A percentile compares a stretch with the other conserved stretches of the same genome.
phyloP scores from a whole-genome alignment of 2,329 filamentous ascomycete species.

The Aspergillus sp. region DNA sequence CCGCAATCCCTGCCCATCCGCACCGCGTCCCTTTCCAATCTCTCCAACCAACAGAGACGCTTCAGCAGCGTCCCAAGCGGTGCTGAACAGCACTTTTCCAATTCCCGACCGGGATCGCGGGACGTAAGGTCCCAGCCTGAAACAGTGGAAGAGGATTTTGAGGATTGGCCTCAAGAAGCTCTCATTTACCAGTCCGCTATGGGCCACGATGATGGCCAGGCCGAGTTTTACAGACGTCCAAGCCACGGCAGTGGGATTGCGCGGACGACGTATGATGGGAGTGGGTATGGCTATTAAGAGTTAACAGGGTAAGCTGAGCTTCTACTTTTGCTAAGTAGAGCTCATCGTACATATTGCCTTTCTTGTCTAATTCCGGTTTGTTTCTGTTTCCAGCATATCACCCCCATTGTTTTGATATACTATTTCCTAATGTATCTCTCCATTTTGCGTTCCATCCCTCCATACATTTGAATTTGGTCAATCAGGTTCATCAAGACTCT shows the following conservation, averaged over 20 bases:
- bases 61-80: constrained; percentile 13
- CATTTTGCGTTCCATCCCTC: neutral
- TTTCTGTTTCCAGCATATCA: neutral
- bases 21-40: constrained; percentile 19
- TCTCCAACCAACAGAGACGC: constrained; percentile 15
- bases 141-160: constrained; percentile 19
- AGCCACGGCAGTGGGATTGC: constrained; percentile 17
- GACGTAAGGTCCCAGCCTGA: constrained; percentile 11
- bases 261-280: constrained; percentile 23
- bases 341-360: neutral
- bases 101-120: constrained; percentile 7
- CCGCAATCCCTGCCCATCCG: constrained; percentile 6
- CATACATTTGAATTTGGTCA: neutral
- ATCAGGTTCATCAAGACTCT: neutral
- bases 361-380: neutral
- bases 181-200: constrained; percentile 32
- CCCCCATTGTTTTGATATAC: neutral
- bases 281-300: constrained; percentile 12
- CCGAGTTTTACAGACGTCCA: constrained; percentile 12
- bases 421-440: neutral
- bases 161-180: constrained; percentile 37
- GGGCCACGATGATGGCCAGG: constrained; percentile 14
- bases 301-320: no score
- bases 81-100: constrained; percentile 7
- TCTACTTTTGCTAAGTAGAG: no score